A percentile compares a stretch with the other conserved stretches of the same genome.
These are phyloP conservation scores for Fraxinus xanthoxyloides DNA, from an alignment of 305 asterid species.

Conservation along the genomic window DNA sequence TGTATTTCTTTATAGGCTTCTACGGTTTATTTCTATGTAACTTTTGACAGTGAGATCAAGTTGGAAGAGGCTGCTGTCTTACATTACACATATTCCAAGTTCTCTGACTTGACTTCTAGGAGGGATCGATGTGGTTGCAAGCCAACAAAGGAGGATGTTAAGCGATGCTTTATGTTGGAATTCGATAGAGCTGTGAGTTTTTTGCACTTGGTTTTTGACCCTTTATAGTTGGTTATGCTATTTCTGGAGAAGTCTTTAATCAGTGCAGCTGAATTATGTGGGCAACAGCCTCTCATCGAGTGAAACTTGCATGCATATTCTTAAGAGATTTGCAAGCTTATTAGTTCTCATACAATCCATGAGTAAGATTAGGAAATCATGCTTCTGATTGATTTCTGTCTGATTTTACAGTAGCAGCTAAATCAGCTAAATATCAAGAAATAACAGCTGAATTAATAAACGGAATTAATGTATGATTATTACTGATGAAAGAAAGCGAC, in stretches of 20 bases:
- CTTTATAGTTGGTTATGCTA: not conserved
- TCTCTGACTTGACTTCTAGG: constrained; percentile 62
- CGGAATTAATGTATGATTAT: not conserved
- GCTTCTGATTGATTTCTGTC: not conserved
- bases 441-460: not conserved
- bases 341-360: not conserved
- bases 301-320: not conserved
- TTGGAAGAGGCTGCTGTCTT: constrained; percentile 57
- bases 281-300: not conserved
- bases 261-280: not conserved
- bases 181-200: constrained; percentile 54
- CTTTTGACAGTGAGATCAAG: constrained; percentile 41
- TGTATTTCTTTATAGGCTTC: not conserved
- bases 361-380: not conserved
- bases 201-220: not conserved
- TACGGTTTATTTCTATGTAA: not conserved
- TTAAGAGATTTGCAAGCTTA: not conserved
- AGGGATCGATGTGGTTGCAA: constrained; percentile 58
- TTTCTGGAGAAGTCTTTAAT: not conserved
- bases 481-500: not conserved
- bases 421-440: not conserved
- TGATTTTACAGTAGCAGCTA: not conserved
- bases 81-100: constrained; percentile 57
- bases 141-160: constrained; percentile 51
- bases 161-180: constrained; percentile 54